Evolutionary conservation across 2,329 filamentous ascomycete species (phyloP).

Genomic region (Drechslerella stenobrocha): DNA sequence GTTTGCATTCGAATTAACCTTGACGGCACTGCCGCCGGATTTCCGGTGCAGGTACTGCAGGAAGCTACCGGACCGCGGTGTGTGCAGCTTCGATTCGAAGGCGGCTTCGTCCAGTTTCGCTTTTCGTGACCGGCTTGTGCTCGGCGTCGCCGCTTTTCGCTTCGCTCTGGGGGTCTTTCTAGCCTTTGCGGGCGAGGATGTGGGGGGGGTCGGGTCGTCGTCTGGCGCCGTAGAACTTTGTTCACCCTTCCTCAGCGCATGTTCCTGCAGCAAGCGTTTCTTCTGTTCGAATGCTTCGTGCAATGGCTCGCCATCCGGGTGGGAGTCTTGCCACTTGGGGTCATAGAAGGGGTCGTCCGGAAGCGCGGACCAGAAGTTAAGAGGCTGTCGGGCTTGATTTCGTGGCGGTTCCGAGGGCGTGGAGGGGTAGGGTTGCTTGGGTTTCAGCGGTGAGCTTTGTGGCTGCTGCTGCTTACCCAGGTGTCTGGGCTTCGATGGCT

Average conservation of each 20-base stretch:
- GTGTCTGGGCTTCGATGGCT: conserved; percentile 12
- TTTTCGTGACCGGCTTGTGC: conserved; percentile 18
- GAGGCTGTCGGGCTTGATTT: conserved; percentile 12
- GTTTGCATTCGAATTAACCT: background rate
- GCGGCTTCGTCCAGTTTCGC: conserved; percentile 11
- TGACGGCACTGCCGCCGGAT: conserved; percentile 7
- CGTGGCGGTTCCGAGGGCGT: background rate
- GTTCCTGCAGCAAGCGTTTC: conserved; percentile 17
- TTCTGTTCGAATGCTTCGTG: conserved; percentile 37
- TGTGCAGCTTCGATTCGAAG: conserved; percentile 35
- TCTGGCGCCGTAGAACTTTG: background rate
- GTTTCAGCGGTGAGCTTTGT: conserved; percentile 21
- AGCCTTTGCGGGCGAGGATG: conserved; percentile 15
- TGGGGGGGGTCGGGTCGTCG: conserved; percentile 1
- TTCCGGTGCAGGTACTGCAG: conserved; percentile 29
- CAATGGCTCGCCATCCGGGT: conserved; percentile 51
- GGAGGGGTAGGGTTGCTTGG: conserved; percentile 9
- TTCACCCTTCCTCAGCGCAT: conserved; percentile 7
- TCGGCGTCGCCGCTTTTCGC: conserved; percentile 11
- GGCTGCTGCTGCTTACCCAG: conserved; percentile 11
- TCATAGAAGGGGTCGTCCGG: conserved; percentile 51
- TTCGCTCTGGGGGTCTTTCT: conserved; percentile 23
- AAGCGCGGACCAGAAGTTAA: conserved; percentile 44
- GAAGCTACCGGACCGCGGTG: conserved; percentile 37
- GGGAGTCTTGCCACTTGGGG: conserved; percentile 50